These are phyloP conservation scores for Russula emetica DNA, from an alignment of 768 basidiomycete species.

Conservation along the genomic window DNA sequence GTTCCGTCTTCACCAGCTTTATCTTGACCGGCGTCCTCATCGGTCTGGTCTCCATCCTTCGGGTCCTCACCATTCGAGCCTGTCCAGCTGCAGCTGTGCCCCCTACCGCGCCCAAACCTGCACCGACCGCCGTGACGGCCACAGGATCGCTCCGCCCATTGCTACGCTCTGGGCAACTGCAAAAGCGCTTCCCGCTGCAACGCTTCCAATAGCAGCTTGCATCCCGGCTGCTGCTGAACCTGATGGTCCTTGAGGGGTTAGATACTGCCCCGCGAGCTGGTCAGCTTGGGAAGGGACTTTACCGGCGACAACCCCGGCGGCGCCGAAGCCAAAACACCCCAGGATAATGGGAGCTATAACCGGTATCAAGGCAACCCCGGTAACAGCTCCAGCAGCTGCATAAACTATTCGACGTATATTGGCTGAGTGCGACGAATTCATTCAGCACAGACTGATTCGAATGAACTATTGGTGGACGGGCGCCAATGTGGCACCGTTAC, in stretches of 20 bases:
- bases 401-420: too few species aligned
- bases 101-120: background rate
- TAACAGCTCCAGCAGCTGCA: background rate
- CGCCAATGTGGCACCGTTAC: background rate
- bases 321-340: conserved; percentile 3
- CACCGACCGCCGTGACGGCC: background rate
- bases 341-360: background rate
- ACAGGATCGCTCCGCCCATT: conserved; percentile 12
- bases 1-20: background rate
- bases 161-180: conserved; percentile 12
- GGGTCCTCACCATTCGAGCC: background rate
- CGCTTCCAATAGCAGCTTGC: conserved; percentile 19
- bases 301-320: conserved; percentile 14
- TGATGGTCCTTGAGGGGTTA: background rate
- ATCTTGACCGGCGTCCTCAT: background rate
- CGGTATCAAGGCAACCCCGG: background rate
- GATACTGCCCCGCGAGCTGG: background rate
- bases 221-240: conserved; percentile 7
- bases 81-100: background rate
- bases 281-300: background rate
- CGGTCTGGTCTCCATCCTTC: background rate
- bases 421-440: background rate
- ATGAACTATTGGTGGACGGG: background rate
- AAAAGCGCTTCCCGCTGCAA: conserved; percentile 18
- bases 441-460: background rate